Evolutionary conservation across 805 yeast species (phyloP), one percentile per base, ranked within the genome.

Genomic region (Pichia thaimueangensis): DNA sequence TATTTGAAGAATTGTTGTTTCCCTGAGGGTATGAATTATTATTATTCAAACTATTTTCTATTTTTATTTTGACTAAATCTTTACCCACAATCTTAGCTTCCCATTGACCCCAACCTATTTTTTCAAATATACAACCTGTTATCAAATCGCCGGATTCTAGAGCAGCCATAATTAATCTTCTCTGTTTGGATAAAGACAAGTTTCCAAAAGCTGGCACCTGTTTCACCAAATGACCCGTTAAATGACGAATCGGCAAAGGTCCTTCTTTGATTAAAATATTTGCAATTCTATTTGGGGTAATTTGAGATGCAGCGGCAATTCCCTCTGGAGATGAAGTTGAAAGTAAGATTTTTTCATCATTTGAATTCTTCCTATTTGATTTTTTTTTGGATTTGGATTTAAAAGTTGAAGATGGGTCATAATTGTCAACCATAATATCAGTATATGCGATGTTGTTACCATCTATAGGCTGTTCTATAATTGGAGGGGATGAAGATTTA

Each of bases 81-180:
- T 39, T 45, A 2, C 55, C 35, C 6, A 57, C 76, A 37, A 68
- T 65, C 53, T 79, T 73, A 3, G 89, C 94, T 20, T 84, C 84
- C 97, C 97, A 89, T 60, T 89, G 94, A 46, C 97, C 97, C 97
- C 97, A 89, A 19, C 97, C 96, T 25, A 89, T 87, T 64, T 89
- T 89, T 56, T 87, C 95, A 64, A 89, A 89, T 13, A 82, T 76
- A 33, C 84, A 80, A 45, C 73, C 71, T 43, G 76, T 80, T 32
- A 61, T 67, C 1, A 70, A 51, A 54, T 79, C 86, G 9, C 85
- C 83, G 49, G 76, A 74, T 53, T 87, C 96, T 64, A 89, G 73
- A 30, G 89, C 93, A 12, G 88, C 79, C 82, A 89, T 89, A 24
- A 89, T 89, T 44, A 89, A 72, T 46, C 97, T 71, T 57, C 97